Conservation (phyloP, 1,284 basidiomycete genomes). For the Sporisorium scitamineum region DNA sequence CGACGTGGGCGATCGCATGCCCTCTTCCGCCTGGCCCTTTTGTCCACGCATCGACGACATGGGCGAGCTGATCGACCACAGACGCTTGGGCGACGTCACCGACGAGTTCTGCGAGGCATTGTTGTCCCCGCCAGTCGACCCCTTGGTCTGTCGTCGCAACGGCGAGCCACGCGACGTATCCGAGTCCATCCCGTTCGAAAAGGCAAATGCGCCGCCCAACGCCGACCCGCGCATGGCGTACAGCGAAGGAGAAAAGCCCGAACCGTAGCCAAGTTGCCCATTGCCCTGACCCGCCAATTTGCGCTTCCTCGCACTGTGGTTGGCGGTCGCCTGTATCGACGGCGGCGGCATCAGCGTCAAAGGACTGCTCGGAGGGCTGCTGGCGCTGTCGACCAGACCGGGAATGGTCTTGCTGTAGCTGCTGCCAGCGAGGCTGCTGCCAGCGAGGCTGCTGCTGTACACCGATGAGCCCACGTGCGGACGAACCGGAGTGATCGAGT, state of each 20-base stretch:
- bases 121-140: constrained; percentile 11
- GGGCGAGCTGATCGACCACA: constrained; percentile 55
- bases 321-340: constrained; percentile 45
- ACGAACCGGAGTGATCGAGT: constrained; percentile 49
- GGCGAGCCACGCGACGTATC: constrained; percentile 45
- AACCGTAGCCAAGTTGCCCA: constrained; percentile 41
- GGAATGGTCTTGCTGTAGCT: constrained; percentile 50
- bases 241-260: constrained; percentile 41
- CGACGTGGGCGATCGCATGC: constrained; percentile 45
- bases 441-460: constrained; percentile 52
- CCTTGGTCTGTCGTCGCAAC: constrained; percentile 40
- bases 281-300: constrained; percentile 49
- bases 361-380: constrained; percentile 61
- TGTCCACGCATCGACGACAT: constrained; percentile 50
- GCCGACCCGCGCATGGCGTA: constrained; percentile 44
- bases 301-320: constrained; percentile 56
- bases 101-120: constrained; percentile 24
- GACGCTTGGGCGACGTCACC: constrained; percentile 45
- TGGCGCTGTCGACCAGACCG: constrained; percentile 58
- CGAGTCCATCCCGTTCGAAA: constrained; percentile 35
- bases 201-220: constrained; percentile 42
- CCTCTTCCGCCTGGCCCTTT: constrained; percentile 23
- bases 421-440: constrained; percentile 55
- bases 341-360: constrained; percentile 59
- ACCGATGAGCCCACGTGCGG: constrained; percentile 33